A percentile compares a stretch with the other conserved stretches of the same genome.
Conservation (phyloP, 208 protist genomes). For the Porcisia hertigi region DNA sequence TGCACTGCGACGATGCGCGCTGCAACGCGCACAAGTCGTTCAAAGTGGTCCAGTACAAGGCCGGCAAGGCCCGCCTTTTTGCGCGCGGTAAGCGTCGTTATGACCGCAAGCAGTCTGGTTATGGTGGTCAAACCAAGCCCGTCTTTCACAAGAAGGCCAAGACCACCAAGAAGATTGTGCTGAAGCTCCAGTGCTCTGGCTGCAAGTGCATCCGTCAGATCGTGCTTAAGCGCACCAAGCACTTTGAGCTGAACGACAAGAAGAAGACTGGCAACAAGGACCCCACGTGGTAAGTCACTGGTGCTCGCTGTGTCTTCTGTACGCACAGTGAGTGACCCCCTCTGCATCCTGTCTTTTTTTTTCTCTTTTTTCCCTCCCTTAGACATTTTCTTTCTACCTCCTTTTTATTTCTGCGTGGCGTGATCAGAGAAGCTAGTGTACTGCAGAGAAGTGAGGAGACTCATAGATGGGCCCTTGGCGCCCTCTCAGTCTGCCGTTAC, state of each 20-base stretch:
- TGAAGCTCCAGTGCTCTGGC: slow-evolving; percentile 98
- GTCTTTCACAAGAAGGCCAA: slow-evolving; percentile 99
- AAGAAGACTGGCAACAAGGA: slow-evolving; percentile 91
- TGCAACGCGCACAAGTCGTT: slow-evolving; percentile 97
- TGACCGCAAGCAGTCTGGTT: slow-evolving; percentile 99
- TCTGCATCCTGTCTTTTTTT: background rate
- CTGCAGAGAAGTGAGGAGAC: no score
- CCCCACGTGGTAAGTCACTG: slow-evolving; percentile 81
- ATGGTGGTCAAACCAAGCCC: slow-evolving; percentile 99
- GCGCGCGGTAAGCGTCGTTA: slow-evolving; percentile 99
- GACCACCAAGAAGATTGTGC: slow-evolving; percentile 99
- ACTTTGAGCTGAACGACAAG: slow-evolving; percentile 98
- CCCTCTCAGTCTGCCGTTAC: no score
- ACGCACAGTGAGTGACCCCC: background rate
- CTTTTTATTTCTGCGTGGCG: background rate
- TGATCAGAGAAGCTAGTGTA: background rate
- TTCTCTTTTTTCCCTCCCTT: background rate
- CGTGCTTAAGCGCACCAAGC: slow-evolving; percentile 98
- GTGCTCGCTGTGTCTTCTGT: background rate
- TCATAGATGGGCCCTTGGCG: background rate
- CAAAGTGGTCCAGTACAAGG: slow-evolving; percentile 99
- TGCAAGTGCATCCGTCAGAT: slow-evolving; percentile 96
- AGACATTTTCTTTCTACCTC: background rate
- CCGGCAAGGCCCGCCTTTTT: slow-evolving; percentile 98
- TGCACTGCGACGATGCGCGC: slow-evolving; percentile 88